Evolutionary conservation across 2,329 filamentous ascomycete genomes (phyloP), one percentile per base, ranked within the genome.

Genomic region (Fusarium albidum): DNA sequence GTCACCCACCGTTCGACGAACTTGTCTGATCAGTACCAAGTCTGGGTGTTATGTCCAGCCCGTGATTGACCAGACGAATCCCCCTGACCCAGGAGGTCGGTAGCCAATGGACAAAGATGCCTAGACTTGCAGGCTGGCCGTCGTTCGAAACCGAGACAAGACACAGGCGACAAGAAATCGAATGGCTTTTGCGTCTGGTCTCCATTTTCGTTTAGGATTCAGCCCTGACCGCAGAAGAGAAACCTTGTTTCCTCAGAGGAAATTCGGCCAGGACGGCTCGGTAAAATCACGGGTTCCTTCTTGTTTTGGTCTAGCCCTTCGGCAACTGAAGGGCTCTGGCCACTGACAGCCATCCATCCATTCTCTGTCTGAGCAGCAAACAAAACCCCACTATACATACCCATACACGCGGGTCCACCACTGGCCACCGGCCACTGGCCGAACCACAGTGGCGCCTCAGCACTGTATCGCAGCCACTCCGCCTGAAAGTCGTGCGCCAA

Each of bases 201-300:
- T 38, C 61, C 61, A 63, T 64, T 64, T 55, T 58, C 49, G 50
- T 60, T 69, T 72, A 69, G 69, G 69, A 68, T 71, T 62, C 67
- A 73, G 70, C 70, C 70, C 71, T 73, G 64, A 63, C 59, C 54
- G 57, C 51, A 59, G 57, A 37, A 54, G 33, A 44, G 14, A 37
- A 34, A 56, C 49, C 55, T 49, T 56, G 51, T 46, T 48, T 40
- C 34, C 31, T 25, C 27, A 42, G 26, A 47, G 41, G 57, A 51
- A 56, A 57, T 51, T 55, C 45, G 41, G 51, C 43, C 28, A 53
- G 34, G 48, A 52, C 15, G 34, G n/a, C n/a, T 43, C 69, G 71
- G 69, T 42, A 72, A 71, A 72, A 70, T 32, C 27, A 54, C 71
- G 71, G 71, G 4, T 14, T 8, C 18, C 14, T 15, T 1, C 50